These are phyloP conservation scores for Xylaria flabelliformis DNA, from an alignment of 495 filamentous ascomycete species.

Conservation along the genomic window DNA sequence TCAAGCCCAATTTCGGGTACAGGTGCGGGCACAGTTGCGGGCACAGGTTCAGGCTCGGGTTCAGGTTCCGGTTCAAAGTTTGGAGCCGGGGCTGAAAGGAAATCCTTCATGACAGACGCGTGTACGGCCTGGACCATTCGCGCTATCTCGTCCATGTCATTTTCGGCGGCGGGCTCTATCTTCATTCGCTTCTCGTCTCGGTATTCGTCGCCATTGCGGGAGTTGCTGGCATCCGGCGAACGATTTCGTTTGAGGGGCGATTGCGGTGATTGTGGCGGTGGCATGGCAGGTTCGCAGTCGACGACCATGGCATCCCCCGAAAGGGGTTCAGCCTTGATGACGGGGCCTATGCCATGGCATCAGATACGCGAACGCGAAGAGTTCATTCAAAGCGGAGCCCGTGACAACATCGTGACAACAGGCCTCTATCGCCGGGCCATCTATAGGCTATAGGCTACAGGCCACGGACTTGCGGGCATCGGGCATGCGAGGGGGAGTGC, in stretches of 20 bases:
- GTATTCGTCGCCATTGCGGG: constrained; percentile 31
- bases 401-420: background rate
- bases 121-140: constrained; percentile 40
- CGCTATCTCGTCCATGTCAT: constrained; percentile 38
- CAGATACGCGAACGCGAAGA: constrained; percentile 16
- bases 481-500: background rate
- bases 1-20: background rate
- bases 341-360: constrained; percentile 31
- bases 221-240: constrained; percentile 31
- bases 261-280: constrained; percentile 26
- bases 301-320: constrained; percentile 35
- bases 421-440: background rate
- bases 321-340: constrained; percentile 34
- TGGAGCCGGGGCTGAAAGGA: constrained; percentile 26
- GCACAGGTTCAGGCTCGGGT: background rate
- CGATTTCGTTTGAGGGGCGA: constrained; percentile 44
- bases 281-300: constrained; percentile 27
- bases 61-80: background rate
- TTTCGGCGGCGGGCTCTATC: constrained; percentile 34
- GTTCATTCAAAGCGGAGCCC: background rate
- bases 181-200: constrained; percentile 45
- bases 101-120: constrained; percentile 40
- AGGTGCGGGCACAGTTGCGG: background rate
- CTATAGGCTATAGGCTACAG: background rate
- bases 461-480: background rate